Evolutionary conservation across 345 rosid genomes (phyloP).

Genomic region (Eucalyptus marginata): DNA sequence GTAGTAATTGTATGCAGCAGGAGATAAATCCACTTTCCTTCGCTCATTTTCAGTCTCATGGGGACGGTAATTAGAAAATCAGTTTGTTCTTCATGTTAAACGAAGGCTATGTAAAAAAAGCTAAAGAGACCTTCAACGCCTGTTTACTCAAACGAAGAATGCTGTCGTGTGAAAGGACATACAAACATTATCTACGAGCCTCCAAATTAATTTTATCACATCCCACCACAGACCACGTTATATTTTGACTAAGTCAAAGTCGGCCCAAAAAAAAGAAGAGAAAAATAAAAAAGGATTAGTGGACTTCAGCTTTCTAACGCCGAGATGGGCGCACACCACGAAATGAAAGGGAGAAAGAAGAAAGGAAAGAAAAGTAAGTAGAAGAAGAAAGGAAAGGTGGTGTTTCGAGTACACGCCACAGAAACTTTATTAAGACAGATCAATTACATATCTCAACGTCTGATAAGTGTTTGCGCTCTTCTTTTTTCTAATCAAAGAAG

Average conservation of each 20-base stretch:
- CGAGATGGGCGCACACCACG: fast-evolving
- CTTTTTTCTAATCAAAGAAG: fast-evolving
- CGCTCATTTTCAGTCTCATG: neutral
- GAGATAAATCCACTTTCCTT: neutral
- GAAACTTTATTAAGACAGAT: fast-evolving
- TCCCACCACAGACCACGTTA: neutral
- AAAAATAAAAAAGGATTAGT: neutral
- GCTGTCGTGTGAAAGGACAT: neutral
- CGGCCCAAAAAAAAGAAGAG: fast-evolving
- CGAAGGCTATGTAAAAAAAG: neutral
- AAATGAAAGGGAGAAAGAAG: neutral
- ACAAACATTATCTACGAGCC: neutral
- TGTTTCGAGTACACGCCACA: fast-evolving
- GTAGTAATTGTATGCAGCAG: neutral
- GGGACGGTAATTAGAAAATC: neutral
- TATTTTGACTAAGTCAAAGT: neutral
- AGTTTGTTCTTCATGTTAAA: neutral
- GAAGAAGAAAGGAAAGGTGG: neutral
- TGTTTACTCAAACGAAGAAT: neutral
- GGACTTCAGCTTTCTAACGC: neutral
- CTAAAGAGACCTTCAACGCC: neutral
- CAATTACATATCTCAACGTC: fast-evolving
- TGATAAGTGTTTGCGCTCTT: fast-evolving
- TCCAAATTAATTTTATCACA: neutral
- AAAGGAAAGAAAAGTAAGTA: no score